phyloP scores from a whole-genome alignment of 169 alveolate species.

The Neospora caninum region DNA sequence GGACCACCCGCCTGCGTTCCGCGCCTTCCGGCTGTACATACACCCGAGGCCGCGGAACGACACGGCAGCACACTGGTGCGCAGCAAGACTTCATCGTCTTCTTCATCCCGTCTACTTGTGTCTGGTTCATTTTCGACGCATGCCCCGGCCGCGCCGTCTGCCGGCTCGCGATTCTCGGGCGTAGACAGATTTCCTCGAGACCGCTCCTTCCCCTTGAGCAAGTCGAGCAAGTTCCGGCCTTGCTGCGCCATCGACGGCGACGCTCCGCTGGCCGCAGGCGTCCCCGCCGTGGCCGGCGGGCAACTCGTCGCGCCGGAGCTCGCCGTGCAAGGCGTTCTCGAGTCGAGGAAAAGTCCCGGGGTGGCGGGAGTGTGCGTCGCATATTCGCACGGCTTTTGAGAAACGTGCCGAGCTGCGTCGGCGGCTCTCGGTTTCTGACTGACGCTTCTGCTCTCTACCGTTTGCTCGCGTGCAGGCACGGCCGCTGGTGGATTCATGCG shows the following conservation, averaged over 20 bases:
- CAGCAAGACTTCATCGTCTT: neutral
- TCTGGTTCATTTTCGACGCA: neutral
- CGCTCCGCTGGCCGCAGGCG: neutral
- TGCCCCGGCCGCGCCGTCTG: neutral
- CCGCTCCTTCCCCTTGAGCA: neutral
- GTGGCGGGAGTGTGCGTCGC: neutral
- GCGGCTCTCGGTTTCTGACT: neutral
- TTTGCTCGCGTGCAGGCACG: neutral
- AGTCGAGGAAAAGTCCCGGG: neutral
- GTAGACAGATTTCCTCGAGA: neutral
- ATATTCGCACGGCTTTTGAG: neutral
- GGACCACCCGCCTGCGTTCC: too few relatives aligned
- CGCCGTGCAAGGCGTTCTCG: neutral
- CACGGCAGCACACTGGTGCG: conserved; percentile 1
- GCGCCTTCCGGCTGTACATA: too few relatives aligned
- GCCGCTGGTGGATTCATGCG: too few relatives aligned
- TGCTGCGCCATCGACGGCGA: neutral
- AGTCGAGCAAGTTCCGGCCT: neutral
- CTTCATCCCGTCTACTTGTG: neutral
- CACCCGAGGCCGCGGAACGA: neutral
- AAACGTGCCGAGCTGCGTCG: neutral
- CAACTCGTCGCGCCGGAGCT: too few relatives aligned
- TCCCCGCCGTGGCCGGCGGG: neutral
- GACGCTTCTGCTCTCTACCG: too few relatives aligned
- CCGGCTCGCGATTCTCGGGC: neutral